Conservation (phyloP, 768 basidiomycete genomes). For the Xerocomus potaroensis region DNA sequence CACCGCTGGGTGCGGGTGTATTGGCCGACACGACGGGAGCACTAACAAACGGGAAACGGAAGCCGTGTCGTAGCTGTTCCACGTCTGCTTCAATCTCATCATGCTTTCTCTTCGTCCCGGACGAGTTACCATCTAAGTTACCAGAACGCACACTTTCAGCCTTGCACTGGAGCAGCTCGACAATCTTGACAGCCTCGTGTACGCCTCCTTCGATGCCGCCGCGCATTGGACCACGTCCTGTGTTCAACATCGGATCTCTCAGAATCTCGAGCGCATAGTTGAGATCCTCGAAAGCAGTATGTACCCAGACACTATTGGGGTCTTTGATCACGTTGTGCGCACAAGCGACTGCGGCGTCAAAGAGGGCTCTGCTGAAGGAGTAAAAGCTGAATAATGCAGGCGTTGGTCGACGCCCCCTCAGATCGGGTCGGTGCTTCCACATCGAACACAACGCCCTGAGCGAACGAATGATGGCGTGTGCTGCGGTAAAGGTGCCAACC, state of each 20-base stretch:
- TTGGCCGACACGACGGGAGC: slow-evolving; percentile 26
- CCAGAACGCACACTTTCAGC: slow-evolving; percentile 32
- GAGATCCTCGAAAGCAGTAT: slow-evolving; percentile 45
- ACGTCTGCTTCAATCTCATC: slow-evolving; percentile 36
- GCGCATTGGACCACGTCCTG: slow-evolving; percentile 29
- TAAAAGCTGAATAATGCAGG: slow-evolving; percentile 54
- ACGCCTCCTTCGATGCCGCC: slow-evolving; percentile 32
- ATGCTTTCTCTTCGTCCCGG: slow-evolving; percentile 43
- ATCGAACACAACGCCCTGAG: slow-evolving; percentile 39
- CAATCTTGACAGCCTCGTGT: slow-evolving; percentile 37
- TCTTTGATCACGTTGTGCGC: slow-evolving; percentile 58
- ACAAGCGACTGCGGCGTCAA: slow-evolving; percentile 63
- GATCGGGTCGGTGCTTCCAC: slow-evolving; percentile 35
- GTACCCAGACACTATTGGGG: slow-evolving; percentile 43
- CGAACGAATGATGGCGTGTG: slow-evolving; percentile 58
- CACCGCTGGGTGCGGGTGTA: not conserved
- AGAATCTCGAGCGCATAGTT: slow-evolving; percentile 42
- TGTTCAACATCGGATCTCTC: slow-evolving; percentile 32
- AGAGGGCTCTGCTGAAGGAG: slow-evolving; percentile 55
- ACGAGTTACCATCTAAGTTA: slow-evolving; percentile 7
- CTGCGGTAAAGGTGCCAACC: slow-evolving; percentile 58
- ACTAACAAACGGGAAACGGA: slow-evolving; percentile 43
- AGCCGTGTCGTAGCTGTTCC: slow-evolving; percentile 28
- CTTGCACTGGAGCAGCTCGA: slow-evolving; percentile 38
- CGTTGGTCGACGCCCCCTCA: slow-evolving; percentile 31